phyloP scores from a whole-genome alignment of 148 eudicot genomes.

The Cornus controversa region DNA sequence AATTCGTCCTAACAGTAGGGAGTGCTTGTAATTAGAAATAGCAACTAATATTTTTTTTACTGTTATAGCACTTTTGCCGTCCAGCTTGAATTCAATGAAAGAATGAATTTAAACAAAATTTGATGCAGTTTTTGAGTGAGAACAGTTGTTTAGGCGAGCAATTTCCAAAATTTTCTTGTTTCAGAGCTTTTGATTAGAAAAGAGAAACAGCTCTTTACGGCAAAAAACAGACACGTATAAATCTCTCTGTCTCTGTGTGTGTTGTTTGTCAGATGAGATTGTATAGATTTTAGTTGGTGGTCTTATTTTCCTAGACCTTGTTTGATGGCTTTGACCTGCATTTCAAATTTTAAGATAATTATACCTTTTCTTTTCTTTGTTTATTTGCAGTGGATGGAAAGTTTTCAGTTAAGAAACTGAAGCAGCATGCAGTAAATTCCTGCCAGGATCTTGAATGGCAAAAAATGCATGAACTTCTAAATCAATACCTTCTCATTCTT shows the following conservation, averaged over 20 bases:
- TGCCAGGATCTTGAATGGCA: constrained; percentile 46
- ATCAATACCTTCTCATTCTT: constrained; percentile 54
- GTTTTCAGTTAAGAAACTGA: constrained; percentile 42
- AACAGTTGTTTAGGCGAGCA: neutral
- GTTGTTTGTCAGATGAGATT: no score
- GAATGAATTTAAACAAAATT: neutral
- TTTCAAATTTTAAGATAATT: neutral
- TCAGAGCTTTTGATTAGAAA: no score
- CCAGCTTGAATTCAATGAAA: neutral
- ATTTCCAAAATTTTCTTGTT: neutral
- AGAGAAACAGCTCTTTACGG: neutral
- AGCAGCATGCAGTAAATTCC: constrained; percentile 43
- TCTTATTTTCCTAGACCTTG: neutral
- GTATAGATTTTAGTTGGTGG: no score
- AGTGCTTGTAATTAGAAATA: neutral
- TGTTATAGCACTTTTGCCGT: neutral
- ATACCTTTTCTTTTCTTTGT: neutral
- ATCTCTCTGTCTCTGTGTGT: no score
- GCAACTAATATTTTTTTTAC: neutral
- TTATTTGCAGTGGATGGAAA: constrained; percentile 47
- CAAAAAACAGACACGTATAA: neutral
- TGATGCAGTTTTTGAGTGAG: neutral
- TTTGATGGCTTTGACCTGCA: constrained; percentile 6
- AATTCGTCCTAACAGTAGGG: neutral
- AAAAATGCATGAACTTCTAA: constrained; percentile 57